These are phyloP conservation scores for Naganishia sp. DNA, from an alignment of 1,284 basidiomycete species.

Conservation along the genomic window DNA sequence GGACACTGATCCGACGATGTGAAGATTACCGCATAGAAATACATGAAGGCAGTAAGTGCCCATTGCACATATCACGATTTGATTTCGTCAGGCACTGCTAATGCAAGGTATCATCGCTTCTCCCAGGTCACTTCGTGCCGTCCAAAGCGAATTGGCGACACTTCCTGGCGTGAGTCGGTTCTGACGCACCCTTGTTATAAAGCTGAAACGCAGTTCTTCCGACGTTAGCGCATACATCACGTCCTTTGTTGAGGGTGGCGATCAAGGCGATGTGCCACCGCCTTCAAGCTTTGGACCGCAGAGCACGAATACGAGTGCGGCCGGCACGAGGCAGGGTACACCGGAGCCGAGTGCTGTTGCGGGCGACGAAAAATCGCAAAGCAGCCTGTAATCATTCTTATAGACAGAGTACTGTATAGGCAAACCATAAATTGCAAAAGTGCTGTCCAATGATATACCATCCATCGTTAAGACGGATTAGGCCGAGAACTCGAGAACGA, in stretches of 20 bases:
- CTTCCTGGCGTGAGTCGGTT: slow-evolving; percentile 49
- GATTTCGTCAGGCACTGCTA: no score
- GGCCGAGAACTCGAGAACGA: no score
- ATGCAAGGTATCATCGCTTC: background rate
- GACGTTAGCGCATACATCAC: slow-evolving; percentile 50
- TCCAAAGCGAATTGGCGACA: slow-evolving; percentile 53
- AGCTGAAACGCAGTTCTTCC: background rate
- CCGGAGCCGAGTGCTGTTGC: slow-evolving; percentile 4
- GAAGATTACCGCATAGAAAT: slow-evolving; percentile 49
- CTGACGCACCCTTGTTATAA: background rate
- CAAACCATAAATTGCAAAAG: background rate
- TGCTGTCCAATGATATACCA: background rate
- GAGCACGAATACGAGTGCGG: slow-evolving; percentile 19
- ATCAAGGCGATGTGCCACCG: slow-evolving; percentile 47
- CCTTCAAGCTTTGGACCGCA: slow-evolving; percentile 31
- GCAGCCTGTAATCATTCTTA: slow-evolving; percentile 1
- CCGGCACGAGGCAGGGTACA: slow-evolving; percentile 26
- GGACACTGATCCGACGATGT: slow-evolving; percentile 64
- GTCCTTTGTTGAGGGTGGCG: slow-evolving; percentile 46
- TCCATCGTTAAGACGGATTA: no score
- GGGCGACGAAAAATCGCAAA: slow-evolving; percentile 8
- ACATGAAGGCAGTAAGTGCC: slow-evolving; percentile 51
- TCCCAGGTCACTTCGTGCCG: slow-evolving; percentile 48
- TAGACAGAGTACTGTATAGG: background rate
- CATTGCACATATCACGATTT: no score